phyloP scores from a whole-genome alignment of 2,329 filamentous ascomycete genomes.

The Pseudocercospora crystallina region DNA sequence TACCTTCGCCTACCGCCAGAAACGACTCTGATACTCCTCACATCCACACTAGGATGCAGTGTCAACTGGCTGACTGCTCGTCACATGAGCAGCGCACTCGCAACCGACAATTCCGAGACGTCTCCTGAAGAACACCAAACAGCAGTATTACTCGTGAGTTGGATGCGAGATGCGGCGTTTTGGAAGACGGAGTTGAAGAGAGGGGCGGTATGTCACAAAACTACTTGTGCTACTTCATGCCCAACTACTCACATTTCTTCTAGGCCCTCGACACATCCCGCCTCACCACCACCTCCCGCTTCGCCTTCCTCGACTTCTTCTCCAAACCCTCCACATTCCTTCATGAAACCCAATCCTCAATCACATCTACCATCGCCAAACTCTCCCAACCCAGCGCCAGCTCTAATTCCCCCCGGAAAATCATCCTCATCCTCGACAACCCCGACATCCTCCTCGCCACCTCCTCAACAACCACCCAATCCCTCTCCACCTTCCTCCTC shows the following conservation, averaged over 20 bases:
- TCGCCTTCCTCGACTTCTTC: slow-evolving; percentile 76
- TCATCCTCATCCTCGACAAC: slow-evolving; percentile 46
- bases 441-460: slow-evolving; percentile 46
- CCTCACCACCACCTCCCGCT: slow-evolving; percentile 57
- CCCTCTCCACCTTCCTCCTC: slow-evolving; percentile 34
- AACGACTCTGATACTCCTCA: slow-evolving; percentile 64
- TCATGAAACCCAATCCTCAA: slow-evolving; percentile 10
- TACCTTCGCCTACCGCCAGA: slow-evolving; percentile 61
- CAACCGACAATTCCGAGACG: slow-evolving; percentile 6
- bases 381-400: background rate
- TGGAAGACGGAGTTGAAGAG: slow-evolving; percentile 65
- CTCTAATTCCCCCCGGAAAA: slow-evolving; percentile 22
- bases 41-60: slow-evolving; percentile 58
- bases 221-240: background rate
- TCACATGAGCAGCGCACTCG: slow-evolving; percentile 50
- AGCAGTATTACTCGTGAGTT: slow-evolving; percentile 73
- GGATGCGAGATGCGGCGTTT: slow-evolving; percentile 73
- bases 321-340: slow-evolving; percentile 6
- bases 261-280: slow-evolving; percentile 71
- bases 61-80: slow-evolving; percentile 58
- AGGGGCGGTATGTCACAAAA: slow-evolving; percentile 21
- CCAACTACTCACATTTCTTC: background rate
- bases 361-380: slow-evolving; percentile 13
- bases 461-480: slow-evolving; percentile 23
- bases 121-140: slow-evolving; percentile 30